These are phyloP conservation scores for Marasmius oreades DNA, from an alignment of 1,284 basidiomycete genomes.

Conservation along the genomic window DNA sequence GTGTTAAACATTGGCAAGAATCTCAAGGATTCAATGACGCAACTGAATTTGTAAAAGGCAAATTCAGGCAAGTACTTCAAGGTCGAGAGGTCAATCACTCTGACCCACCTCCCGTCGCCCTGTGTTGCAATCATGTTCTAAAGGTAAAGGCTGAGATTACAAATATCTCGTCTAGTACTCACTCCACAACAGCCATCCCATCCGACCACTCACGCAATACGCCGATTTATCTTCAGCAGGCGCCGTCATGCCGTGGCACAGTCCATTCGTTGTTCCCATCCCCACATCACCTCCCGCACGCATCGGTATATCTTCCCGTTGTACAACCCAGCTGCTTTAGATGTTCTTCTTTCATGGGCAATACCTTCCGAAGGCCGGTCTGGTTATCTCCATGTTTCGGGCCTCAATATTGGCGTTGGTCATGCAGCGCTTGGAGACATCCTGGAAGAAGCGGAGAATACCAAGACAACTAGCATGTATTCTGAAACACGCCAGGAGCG, in stretches of 20 bases:
- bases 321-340: conserved; percentile 68
- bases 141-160: conserved; percentile 35
- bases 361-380: conserved; percentile 51
- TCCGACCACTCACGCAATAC: conserved; percentile 7
- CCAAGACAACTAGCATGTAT: conserved; percentile 82
- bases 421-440: conserved; percentile 60
- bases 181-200: neutral
- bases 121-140: conserved; percentile 47
- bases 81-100: conserved; percentile 39
- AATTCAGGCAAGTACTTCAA: conserved; percentile 51
- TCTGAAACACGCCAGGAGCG: conserved; percentile 82
- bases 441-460: conserved; percentile 52
- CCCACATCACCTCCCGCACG: conserved; percentile 54
- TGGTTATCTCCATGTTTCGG: conserved; percentile 61
- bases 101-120: conserved; percentile 52
- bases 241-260: conserved; percentile 41
- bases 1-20: conserved; percentile 36
- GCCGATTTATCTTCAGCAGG: conserved; percentile 46
- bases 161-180: neutral
- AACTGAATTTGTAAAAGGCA: conserved; percentile 46
- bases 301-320: conserved; percentile 73
- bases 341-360: conserved; percentile 75
- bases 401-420: conserved; percentile 61
- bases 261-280: conserved; percentile 43
- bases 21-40: conserved; percentile 39